Percentiles rank a stretch among this genome's conserved stretches.
Conservation (phyloP, 495 filamentous ascomycete genomes). For the Penicillium egyptiacum region DNA sequence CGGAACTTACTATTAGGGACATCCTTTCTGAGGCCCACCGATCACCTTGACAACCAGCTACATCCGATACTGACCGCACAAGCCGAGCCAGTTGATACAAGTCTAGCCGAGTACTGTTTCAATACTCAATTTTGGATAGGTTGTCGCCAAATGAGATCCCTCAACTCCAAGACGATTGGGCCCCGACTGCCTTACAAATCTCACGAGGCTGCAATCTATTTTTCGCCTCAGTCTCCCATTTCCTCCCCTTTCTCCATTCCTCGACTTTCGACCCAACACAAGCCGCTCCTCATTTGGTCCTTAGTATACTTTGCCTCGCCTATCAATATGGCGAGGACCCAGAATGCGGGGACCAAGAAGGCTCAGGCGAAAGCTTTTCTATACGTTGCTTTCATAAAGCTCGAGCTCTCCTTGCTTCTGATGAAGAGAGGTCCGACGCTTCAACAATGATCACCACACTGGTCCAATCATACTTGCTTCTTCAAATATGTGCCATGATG, state of each 20-base stretch:
- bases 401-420: conserved; percentile 23
- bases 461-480: conserved; percentile 35
- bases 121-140: conserved; percentile 4
- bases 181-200: conserved; percentile 26
- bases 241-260: conserved; percentile 37
- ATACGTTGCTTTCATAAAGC: conserved; percentile 35
- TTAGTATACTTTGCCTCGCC: conserved; percentile 37
- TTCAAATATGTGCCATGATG: conserved; percentile 41
- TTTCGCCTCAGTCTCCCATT: conserved; percentile 32
- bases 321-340: conserved; percentile 42
- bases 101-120: conserved; percentile 4
- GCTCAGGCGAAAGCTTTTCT: conserved; percentile 30
- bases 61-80: not conserved
- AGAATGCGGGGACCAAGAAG: conserved; percentile 26
- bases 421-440: conserved; percentile 14
- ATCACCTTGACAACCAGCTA: conserved; percentile 12
- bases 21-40: conserved; percentile 16
- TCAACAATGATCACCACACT: conserved; percentile 17
- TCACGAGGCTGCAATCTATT: conserved; percentile 32
- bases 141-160: conserved; percentile 17
- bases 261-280: conserved; percentile 32
- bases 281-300: conserved; percentile 20
- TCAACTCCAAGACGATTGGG: conserved; percentile 28
- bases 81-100: not conserved
- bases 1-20: conserved; percentile 21